Conservation (phyloP, 805 yeast species). For the Metschnikowia bowlesiae region DNA sequence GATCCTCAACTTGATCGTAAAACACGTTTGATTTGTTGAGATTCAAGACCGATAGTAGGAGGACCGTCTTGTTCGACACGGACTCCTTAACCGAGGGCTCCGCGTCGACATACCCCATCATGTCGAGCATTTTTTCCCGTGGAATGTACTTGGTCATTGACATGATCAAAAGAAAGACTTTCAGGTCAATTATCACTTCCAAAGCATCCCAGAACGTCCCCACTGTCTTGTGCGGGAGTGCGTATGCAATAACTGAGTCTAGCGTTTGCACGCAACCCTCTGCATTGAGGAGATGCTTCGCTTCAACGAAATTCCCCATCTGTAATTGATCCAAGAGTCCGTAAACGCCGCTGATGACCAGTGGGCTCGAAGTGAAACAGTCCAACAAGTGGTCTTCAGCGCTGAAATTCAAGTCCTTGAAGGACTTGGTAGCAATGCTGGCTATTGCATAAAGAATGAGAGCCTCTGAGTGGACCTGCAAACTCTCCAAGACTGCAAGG, state of each 20-base stretch:
- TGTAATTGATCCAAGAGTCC: constrained; percentile 20
- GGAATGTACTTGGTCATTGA: constrained; percentile 23
- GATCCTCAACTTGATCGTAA: constrained; percentile 22
- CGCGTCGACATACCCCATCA: constrained; percentile 25
- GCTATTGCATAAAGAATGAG: constrained; percentile 23
- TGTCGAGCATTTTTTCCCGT: constrained; percentile 18
- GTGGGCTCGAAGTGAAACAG: constrained; percentile 11
- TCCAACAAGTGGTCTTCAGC: constrained; percentile 19
- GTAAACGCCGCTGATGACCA: constrained; percentile 5
- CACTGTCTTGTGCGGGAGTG: constrained; percentile 9
- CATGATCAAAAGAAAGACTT: constrained; percentile 27
- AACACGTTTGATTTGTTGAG: constrained; percentile 28
- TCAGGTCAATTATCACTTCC: constrained; percentile 26
- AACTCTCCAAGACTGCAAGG: not conserved
- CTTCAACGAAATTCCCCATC: constrained; percentile 17
- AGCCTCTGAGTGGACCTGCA: constrained; percentile 12
- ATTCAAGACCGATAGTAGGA: constrained; percentile 22
- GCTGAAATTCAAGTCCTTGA: constrained; percentile 19
- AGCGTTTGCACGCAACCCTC: not conserved
- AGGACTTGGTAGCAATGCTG: constrained; percentile 26
- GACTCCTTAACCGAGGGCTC: constrained; percentile 4
- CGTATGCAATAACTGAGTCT: constrained; percentile 9
- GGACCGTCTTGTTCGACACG: constrained; percentile 21
- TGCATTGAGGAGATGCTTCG: constrained; percentile 8
- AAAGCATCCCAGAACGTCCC: constrained; percentile 22